These are phyloP conservation scores for Ulota crispa DNA, from an alignment of 225 moss, liverwort and hornwort species.

Conservation along the genomic window DNA sequence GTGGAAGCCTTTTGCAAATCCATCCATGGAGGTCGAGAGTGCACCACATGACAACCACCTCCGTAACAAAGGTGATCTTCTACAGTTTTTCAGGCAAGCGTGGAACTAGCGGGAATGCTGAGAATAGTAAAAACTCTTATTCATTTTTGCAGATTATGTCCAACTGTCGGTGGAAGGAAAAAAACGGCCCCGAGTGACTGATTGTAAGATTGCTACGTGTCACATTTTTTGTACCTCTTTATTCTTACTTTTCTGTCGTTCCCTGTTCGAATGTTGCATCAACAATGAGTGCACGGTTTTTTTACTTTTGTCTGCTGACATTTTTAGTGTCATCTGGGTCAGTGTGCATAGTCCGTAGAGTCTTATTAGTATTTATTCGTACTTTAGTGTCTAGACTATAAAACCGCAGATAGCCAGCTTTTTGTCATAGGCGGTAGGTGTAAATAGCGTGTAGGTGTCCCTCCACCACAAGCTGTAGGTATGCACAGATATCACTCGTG, in stretches of 20 bases:
- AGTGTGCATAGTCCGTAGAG: slow-evolving; percentile 33
- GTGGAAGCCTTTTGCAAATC: slow-evolving; percentile 20
- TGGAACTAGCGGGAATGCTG: slow-evolving; percentile 30
- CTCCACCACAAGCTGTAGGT: slow-evolving; percentile 20
- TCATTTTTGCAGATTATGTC: slow-evolving; percentile 52
- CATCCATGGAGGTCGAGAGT: not conserved
- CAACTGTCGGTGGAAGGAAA: slow-evolving; percentile 32
- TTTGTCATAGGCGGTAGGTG: slow-evolving; percentile 22
- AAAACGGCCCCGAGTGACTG: slow-evolving; percentile 34
- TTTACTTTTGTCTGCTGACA: slow-evolving; percentile 6
- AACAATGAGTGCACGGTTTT: slow-evolving; percentile 16
- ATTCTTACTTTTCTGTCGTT: slow-evolving; percentile 22
- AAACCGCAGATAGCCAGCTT: slow-evolving; percentile 14
- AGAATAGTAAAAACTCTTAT: slow-evolving; percentile 34
- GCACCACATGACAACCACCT: slow-evolving; percentile 29
- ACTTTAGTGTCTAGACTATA: not conserved
- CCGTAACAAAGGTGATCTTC: slow-evolving; percentile 23
- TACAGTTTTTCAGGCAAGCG: slow-evolving; percentile 31
- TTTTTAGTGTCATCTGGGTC: slow-evolving; percentile 22
- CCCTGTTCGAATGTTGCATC: slow-evolving; percentile 20
- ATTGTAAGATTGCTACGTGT: slow-evolving; percentile 47
- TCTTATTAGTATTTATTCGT: not conserved
- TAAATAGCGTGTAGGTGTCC: slow-evolving; percentile 33
- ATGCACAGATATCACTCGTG: slow-evolving; percentile 23
- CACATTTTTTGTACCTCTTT: slow-evolving; percentile 32